phyloP scores from a whole-genome alignment of 2,329 filamentous ascomycete genomes.

The Aureobasidium sp. region DNA sequence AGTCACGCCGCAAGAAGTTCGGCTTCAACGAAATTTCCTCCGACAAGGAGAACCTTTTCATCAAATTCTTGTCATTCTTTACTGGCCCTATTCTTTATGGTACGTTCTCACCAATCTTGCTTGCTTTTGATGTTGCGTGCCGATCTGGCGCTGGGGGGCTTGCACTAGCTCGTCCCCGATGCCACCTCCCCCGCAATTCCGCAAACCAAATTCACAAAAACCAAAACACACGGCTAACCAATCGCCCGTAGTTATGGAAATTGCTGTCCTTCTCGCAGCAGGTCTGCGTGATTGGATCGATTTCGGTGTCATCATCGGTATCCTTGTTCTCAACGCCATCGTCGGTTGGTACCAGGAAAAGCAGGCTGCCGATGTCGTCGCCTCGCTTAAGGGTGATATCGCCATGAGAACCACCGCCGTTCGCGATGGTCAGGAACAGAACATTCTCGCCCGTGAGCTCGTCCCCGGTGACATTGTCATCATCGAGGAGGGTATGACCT shows the following conservation, averaged over 20 bases:
- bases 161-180: background rate
- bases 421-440: constrained; percentile 58
- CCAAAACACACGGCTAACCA: constrained; percentile 13
- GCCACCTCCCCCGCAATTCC: constrained; percentile 12
- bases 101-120: constrained; percentile 35
- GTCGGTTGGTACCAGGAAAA: constrained; percentile 79
- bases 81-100: constrained; percentile 68
- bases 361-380: constrained; percentile 69
- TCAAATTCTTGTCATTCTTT: constrained; percentile 70
- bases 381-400: constrained; percentile 67
- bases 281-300: constrained; percentile 71
- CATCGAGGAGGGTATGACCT: constrained; percentile 62
- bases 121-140: constrained; percentile 4
- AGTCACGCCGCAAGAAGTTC: constrained; percentile 54
- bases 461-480: constrained; percentile 70
- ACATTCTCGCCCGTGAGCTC: constrained; percentile 65
- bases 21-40: constrained; percentile 65
- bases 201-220: constrained; percentile 1
- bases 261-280: constrained; percentile 64
- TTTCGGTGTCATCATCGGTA: constrained; percentile 69
- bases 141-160: constrained; percentile 2
- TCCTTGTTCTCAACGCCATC: constrained; percentile 64
- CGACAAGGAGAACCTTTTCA: constrained; percentile 67
- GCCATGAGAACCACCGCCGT: constrained; percentile 64
- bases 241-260: constrained; percentile 57